Conservation (phyloP, 1,284 basidiomycete species). For the Puccinia novopanici region DNA sequence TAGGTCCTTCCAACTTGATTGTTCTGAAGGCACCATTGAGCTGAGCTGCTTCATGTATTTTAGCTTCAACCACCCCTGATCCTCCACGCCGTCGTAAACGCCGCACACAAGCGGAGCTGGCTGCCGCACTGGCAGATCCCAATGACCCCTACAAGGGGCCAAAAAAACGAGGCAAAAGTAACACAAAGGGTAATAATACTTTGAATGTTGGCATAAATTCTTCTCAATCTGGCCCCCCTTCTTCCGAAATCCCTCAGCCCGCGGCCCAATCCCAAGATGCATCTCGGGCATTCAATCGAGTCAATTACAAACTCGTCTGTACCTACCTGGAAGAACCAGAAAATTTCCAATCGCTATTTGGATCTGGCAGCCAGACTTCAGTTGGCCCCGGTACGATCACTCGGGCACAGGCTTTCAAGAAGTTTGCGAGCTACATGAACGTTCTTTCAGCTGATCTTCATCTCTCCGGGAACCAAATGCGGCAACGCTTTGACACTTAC, state of each 20-base stretch:
- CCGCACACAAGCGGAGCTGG: background rate
- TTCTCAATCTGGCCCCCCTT: no score
- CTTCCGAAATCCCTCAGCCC: no score
- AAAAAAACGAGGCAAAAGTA: background rate
- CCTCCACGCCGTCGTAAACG: background rate
- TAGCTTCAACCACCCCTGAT: no score
- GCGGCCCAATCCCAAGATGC: no score
- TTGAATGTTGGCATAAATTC: no score
- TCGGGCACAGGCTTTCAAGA: background rate
- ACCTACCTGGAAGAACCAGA: background rate
- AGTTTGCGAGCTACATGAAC: slow-evolving; percentile 16
- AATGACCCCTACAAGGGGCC: background rate
- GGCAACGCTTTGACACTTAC: background rate
- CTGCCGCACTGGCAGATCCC: background rate
- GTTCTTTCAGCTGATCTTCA: background rate
- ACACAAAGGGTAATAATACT: no score
- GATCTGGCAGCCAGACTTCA: background rate
- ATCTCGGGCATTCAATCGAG: background rate
- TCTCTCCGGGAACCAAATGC: background rate
- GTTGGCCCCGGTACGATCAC: background rate
- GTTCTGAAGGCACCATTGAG: no score
- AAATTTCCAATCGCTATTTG: background rate
- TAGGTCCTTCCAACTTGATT: no score
- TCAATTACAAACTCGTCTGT: background rate
- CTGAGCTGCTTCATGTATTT: no score